Conservation (phyloP, 306 rosid species). For the Begonia fuchsioides region DNA sequence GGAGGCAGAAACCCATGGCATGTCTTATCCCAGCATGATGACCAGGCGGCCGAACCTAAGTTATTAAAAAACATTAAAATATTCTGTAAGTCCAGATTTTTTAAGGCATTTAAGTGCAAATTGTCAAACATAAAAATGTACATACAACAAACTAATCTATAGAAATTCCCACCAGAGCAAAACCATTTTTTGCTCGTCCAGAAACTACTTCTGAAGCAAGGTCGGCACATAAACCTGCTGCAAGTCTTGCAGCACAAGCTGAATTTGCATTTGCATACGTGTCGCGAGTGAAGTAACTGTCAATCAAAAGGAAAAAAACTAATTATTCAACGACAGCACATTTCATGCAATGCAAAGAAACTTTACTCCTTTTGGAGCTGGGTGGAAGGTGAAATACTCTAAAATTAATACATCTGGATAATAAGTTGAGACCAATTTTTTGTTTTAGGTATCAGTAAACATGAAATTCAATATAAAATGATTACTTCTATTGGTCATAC, state of each 20-base stretch:
- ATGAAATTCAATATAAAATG: too few species aligned
- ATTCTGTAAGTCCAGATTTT: too few species aligned
- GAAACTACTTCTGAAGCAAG: conserved; percentile 71
- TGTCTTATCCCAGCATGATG: conserved; percentile 92
- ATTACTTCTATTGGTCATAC: too few species aligned
- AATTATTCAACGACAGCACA: too few species aligned
- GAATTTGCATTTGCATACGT: conserved; percentile 98
- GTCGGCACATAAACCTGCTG: conserved; percentile 94
- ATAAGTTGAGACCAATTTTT: too few species aligned
- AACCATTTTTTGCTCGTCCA: conserved; percentile 83
- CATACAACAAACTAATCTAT: conserved; percentile 3
- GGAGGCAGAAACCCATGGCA: conserved; percentile 98
- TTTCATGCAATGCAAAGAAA: too few species aligned
- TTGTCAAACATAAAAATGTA: not conserved
- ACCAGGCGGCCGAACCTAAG: conserved; percentile 98
- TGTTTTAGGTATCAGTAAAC: too few species aligned
- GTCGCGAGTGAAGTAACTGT: conserved; percentile 89
- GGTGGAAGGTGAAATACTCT: too few species aligned
- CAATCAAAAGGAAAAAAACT: conserved; percentile 14
- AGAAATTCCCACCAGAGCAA: conserved; percentile 60
- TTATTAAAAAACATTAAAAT: conserved; percentile 12
- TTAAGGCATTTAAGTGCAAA: conserved; percentile 1
- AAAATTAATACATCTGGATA: too few species aligned
- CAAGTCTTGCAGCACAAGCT: conserved; percentile 92
- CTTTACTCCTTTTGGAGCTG: too few species aligned